phyloP scores from a whole-genome alignment of 208 protist species.

The Acanthamoeba triangularis region DNA sequence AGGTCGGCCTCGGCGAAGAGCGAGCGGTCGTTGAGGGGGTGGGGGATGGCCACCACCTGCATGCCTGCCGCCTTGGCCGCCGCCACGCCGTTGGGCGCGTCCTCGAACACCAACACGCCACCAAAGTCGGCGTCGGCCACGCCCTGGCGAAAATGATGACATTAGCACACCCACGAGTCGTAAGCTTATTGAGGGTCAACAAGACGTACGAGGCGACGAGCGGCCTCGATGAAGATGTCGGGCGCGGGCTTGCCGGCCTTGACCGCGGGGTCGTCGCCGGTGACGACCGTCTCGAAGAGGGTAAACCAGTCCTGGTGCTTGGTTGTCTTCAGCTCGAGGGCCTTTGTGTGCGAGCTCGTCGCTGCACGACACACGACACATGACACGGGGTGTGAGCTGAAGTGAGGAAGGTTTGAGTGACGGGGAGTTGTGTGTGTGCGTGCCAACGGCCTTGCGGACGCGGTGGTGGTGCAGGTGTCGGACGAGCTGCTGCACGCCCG shows the following conservation, averaged over 20 bases:
- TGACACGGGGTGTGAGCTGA: not conserved
- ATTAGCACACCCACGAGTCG: not conserved
- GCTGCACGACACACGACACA: not conserved
- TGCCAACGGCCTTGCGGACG: constrained; percentile 9
- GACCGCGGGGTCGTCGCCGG: constrained; percentile 76
- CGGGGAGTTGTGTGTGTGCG: not conserved
- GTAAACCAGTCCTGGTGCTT: constrained; percentile 79
- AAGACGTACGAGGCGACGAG: constrained; percentile 57
- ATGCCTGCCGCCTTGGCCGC: constrained; percentile 5
- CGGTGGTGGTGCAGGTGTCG: constrained; percentile 29
- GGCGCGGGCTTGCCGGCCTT: constrained; percentile 82
- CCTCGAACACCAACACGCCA: constrained; percentile 30
- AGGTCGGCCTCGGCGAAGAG: constrained; percentile 51
- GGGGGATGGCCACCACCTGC: constrained; percentile 32
- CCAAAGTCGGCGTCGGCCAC: not conserved
- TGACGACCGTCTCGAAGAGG: constrained; percentile 62
- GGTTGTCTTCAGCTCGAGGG: constrained; percentile 55
- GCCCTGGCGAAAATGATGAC: not conserved
- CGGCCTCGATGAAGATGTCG: constrained; percentile 83
- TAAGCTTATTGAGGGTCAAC: not conserved
- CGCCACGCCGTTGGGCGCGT: not conserved
- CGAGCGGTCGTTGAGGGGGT: not conserved
- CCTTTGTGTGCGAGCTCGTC: not conserved
- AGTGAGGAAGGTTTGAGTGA: not conserved
- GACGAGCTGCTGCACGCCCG: not conserved